Conservation (phyloP, 768 basidiomycete genomes). For the Mycena rosella region DNA sequence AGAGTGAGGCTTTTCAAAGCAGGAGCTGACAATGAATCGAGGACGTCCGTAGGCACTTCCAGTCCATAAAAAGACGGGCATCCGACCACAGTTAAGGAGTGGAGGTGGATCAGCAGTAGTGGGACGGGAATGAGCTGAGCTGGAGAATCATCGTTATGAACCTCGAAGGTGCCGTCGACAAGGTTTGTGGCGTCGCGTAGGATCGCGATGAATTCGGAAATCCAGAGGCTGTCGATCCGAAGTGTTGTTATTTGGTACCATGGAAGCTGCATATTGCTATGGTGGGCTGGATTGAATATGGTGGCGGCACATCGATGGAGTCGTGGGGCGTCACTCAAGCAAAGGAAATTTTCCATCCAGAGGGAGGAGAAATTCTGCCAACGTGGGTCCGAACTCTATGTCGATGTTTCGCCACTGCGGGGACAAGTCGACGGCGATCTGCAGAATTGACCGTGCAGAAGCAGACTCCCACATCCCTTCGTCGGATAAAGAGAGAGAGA, state of each 20-base stretch:
- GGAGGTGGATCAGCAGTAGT: slow-evolving; percentile 1
- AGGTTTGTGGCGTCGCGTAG: background rate
- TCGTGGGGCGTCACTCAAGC: slow-evolving; percentile 17
- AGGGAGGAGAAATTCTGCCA: no score
- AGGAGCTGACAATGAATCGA: slow-evolving; percentile 1
- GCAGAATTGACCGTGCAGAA: background rate
- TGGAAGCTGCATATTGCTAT: background rate
- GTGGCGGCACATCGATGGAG: background rate
- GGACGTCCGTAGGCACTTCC: background rate
- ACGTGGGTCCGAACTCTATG: background rate
- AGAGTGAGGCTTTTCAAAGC: slow-evolving; percentile 15
- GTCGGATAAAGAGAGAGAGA: background rate
- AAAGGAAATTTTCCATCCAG: background rate
- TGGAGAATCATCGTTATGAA: background rate
- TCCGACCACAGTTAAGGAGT: slow-evolving; percentile 1
- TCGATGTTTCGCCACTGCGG: slow-evolving; percentile 1
- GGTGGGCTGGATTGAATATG: no score
- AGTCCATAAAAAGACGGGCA: no score
- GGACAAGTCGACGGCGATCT: background rate
- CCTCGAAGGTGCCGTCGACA: background rate
- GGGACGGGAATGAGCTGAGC: background rate
- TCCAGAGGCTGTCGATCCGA: background rate
- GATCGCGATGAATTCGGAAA: background rate
- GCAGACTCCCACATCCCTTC: no score
- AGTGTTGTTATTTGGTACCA: slow-evolving; percentile 1